Conservation (phyloP, 768 basidiomycete species). For the Lactarius sp. region DNA sequence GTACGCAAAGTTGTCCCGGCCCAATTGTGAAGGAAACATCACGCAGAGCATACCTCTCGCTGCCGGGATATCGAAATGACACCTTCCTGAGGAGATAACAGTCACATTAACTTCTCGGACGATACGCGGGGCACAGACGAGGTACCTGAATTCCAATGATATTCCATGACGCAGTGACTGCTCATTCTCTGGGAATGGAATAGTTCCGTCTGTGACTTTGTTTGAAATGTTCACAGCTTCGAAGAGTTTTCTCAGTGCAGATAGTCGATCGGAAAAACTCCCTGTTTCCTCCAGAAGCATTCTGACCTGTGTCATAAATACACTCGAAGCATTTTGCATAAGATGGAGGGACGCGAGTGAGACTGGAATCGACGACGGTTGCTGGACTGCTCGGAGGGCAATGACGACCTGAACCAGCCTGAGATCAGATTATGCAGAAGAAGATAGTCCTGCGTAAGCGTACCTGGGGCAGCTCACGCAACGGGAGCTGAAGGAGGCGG, state of each 20-base stretch:
- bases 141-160: slow-evolving; percentile 56
- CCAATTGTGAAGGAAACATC: slow-evolving; percentile 69
- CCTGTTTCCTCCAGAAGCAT: slow-evolving; percentile 49
- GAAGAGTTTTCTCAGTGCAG: slow-evolving; percentile 55
- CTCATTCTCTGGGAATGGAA: slow-evolving; percentile 35
- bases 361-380: slow-evolving; percentile 25
- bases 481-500: slow-evolving; percentile 5
- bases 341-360: slow-evolving; percentile 39
- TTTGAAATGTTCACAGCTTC: slow-evolving; percentile 60
- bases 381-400: slow-evolving; percentile 23
- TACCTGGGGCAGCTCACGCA: slow-evolving; percentile 22
- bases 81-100: slow-evolving; percentile 47
- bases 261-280: slow-evolving; percentile 50
- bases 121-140: not conserved
- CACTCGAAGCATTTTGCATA: slow-evolving; percentile 45
- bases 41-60: slow-evolving; percentile 46
- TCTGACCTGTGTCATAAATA: slow-evolving; percentile 48
- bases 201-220: slow-evolving; percentile 47
- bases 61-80: slow-evolving; percentile 62
- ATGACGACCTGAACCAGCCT: slow-evolving; percentile 18
- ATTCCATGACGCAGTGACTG: slow-evolving; percentile 31
- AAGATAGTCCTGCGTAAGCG: not conserved
- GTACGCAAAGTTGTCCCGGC: slow-evolving; percentile 69
- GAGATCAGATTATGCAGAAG: not conserved
- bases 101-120: not conserved